Conservation (phyloP, 1,284 basidiomycete species). For the Cystobasidium slooffiae region DNA sequence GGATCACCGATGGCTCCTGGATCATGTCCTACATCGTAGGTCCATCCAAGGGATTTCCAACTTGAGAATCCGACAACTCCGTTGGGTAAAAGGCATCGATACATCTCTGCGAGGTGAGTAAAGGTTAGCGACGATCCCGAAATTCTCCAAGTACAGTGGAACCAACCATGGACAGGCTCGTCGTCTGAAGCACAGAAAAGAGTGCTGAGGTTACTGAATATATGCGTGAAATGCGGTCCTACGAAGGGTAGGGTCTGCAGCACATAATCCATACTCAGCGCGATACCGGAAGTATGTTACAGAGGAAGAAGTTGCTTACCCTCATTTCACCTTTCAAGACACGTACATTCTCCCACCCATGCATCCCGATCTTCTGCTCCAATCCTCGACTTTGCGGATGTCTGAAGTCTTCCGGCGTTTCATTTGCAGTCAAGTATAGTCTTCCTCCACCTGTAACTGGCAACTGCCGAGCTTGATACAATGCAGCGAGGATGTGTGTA, state of each 20-base stretch:
- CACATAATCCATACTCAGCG: background rate
- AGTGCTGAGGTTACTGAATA: conserved; percentile 11
- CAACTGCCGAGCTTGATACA: background rate
- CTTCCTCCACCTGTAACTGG: background rate
- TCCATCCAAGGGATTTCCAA: conserved; percentile 26
- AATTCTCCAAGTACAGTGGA: background rate
- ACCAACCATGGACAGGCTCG: conserved; percentile 12
- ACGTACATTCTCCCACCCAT: conserved; percentile 4
- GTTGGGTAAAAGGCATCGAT: conserved; percentile 19
- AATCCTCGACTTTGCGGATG: background rate
- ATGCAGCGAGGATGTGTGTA: conserved; percentile 10
- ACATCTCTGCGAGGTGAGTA: conserved; percentile 4
- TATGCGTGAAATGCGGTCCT: conserved; percentile 15
- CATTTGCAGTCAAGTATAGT: background rate
- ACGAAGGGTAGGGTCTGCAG: conserved; percentile 6
- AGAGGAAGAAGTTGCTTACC: background rate
- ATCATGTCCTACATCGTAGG: background rate
- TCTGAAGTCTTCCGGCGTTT: conserved; percentile 18
- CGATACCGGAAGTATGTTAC: background rate
- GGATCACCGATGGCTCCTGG: conserved; percentile 4
- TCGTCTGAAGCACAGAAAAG: conserved; percentile 10
- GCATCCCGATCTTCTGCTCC: background rate
- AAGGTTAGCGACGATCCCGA: background rate
- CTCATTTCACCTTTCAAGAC: conserved; percentile 13
- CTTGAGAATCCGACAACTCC: conserved; percentile 6